Evolutionary conservation across 2,329 filamentous ascomycete genomes (phyloP).

Genomic region (Trichoderma oligosporum): DNA sequence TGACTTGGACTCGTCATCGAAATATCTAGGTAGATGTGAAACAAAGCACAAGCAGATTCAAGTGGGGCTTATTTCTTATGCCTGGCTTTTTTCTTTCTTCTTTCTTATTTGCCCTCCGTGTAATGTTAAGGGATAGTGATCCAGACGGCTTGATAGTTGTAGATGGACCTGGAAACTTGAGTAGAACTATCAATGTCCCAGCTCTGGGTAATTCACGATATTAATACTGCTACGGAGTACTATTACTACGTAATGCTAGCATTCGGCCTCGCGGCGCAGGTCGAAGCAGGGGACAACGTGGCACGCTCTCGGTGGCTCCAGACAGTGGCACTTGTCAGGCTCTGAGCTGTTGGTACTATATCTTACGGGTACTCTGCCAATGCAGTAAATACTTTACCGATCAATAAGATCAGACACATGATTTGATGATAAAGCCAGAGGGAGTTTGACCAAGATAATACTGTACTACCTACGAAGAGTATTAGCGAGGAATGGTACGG

Average conservation of each 20-base stretch:
- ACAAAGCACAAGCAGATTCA: not conserved
- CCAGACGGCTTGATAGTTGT: not conserved
- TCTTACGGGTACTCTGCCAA: not conserved
- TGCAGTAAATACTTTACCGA: not conserved
- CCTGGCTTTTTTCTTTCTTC: not conserved
- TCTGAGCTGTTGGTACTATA: not conserved
- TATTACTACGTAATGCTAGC: too few relatives aligned
- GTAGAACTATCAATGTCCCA: not conserved
- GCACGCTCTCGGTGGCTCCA: conserved; percentile 9
- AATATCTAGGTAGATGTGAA: not conserved
- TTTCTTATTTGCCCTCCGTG: not conserved
- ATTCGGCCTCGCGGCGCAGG: not conserved
- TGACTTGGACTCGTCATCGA: conserved; percentile 9
- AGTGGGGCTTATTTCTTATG: conserved; percentile 1
- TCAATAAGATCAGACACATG: not conserved
- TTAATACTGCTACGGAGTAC: too few relatives aligned
- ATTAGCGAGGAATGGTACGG: not conserved
- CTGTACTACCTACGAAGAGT: not conserved
- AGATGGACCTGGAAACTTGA: not conserved
- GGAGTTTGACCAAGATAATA: too few relatives aligned
- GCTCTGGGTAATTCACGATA: not conserved
- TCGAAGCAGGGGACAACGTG: conserved; percentile 3
- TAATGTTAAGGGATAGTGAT: not conserved
- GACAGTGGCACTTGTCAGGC: not conserved
- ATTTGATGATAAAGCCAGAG: not conserved